These are phyloP conservation scores for Stagonosporopsis chrysanthemi DNA, from an alignment of 2,329 filamentous ascomycete genomes.

Conservation along the genomic window DNA sequence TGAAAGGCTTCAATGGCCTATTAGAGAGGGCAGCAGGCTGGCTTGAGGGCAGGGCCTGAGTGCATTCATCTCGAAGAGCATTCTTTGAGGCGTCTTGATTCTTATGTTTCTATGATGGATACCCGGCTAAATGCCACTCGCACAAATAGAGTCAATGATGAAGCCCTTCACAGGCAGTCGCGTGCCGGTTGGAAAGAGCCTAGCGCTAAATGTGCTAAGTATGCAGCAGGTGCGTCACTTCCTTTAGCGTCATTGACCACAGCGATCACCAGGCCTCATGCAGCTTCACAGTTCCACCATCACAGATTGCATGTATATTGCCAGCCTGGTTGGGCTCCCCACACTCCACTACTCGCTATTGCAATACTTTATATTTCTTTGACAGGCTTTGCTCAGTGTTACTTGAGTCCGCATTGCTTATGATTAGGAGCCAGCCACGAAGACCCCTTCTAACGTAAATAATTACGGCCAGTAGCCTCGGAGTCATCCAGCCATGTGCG, in stretches of 20 bases:
- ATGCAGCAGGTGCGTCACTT: constrained; percentile 18
- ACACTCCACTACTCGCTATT: not conserved
- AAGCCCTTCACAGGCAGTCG: constrained; percentile 6
- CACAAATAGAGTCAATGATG: constrained; percentile 1
- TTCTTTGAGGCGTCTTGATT: constrained; percentile 9
- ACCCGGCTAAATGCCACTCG: constrained; percentile 16
- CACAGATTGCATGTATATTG: not conserved
- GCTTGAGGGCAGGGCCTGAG: constrained; percentile 45
- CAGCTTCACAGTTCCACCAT: not conserved
- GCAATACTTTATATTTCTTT: not conserved
- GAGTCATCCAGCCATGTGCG: not conserved
- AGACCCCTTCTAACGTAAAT: not conserved
- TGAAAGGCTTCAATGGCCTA: constrained; percentile 44
- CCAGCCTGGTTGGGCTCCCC: not conserved
- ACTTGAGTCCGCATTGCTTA: not conserved
- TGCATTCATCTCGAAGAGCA: not conserved
- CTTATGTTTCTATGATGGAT: constrained; percentile 8
- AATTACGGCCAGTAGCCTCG: not conserved
- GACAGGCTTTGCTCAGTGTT: too few species aligned
- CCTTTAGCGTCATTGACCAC: constrained; percentile 14
- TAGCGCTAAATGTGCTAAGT: constrained; percentile 7
- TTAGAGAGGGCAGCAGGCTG: constrained; percentile 46
- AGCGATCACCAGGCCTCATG: constrained; percentile 4
- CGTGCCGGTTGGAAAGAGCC: constrained; percentile 4
- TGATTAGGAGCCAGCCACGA: not conserved